Evolutionary conservation across 1,284 basidiomycete genomes (phyloP).

Genomic region (Rhodotorula sp.): DNA sequence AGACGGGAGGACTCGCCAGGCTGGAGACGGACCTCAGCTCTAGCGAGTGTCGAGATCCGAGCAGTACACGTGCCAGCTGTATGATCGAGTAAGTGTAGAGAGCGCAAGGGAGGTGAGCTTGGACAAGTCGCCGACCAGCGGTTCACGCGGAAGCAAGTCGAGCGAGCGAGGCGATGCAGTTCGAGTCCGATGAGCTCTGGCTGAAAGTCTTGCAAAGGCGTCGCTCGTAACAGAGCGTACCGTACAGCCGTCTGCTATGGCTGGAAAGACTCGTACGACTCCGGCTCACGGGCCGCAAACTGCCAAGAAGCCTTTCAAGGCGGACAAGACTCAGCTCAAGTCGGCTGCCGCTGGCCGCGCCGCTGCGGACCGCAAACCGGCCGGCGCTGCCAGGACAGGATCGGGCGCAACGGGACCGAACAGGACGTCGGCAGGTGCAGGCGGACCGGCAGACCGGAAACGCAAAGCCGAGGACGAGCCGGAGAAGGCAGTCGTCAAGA

Average conservation of each 20-base stretch:
- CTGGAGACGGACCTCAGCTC: not conserved
- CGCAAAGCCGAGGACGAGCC: slow-evolving; percentile 29
- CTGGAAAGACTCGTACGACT: slow-evolving; percentile 36
- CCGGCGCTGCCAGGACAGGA: not conserved
- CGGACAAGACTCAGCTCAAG: slow-evolving; percentile 4
- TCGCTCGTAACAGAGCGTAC: too few relatives aligned
- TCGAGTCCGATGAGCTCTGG: not conserved
- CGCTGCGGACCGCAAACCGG: slow-evolving; percentile 6
- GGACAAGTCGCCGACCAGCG: not conserved
- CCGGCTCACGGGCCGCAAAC: slow-evolving; percentile 29
- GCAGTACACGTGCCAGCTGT: not conserved
- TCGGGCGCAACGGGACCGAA: not conserved
- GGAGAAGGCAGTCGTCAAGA: slow-evolving; percentile 26
- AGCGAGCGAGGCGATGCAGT: not conserved
- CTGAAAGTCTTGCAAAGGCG: not conserved
- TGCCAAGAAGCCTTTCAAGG: slow-evolving; percentile 34
- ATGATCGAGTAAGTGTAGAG: not conserved
- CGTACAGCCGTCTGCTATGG: slow-evolving; percentile 1
- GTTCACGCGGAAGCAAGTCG: not conserved
- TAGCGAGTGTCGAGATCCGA: not conserved
- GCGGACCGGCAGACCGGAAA: slow-evolving; percentile 13
- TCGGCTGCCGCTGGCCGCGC: not conserved
- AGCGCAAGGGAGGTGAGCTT: not conserved
- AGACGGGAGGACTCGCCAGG: too few relatives aligned
- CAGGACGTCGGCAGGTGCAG: not conserved